Conservation (phyloP, 140 eudicot species). For the Anethum foeniculum region DNA sequence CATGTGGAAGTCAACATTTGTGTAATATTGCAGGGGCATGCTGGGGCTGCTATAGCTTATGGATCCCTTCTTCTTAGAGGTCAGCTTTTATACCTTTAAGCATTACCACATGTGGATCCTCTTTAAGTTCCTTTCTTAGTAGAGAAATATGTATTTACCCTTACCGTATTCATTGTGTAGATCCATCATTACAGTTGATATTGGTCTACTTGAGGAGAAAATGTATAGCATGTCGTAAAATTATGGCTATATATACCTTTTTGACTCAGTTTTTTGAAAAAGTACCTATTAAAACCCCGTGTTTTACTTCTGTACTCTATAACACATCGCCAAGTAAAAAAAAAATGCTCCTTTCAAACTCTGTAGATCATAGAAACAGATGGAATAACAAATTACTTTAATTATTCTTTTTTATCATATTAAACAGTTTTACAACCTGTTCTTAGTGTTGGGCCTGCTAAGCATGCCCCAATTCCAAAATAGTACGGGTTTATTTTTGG, state of each 20-base stretch:
- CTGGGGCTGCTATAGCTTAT: constrained; percentile 87
- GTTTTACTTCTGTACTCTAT: not conserved
- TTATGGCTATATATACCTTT: not conserved
- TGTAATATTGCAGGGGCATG: constrained; percentile 60
- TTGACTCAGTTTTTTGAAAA: not conserved
- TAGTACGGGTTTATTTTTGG: too few species aligned
- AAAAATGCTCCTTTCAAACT: not conserved
- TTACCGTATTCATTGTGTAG: not conserved
- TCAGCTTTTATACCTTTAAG: constrained; percentile 14
- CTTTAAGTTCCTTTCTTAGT: not conserved
- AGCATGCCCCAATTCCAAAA: too few species aligned
- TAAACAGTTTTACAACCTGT: not conserved
- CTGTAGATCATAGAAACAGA: not conserved
- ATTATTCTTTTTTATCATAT: not conserved
- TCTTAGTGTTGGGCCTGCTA: not conserved
- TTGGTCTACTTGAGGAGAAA: not conserved
- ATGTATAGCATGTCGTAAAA: not conserved
- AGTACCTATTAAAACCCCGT: not conserved
- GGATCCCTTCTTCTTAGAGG: constrained; percentile 91
- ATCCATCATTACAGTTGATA: not conserved
- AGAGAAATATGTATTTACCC: not conserved
- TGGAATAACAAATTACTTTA: not conserved
- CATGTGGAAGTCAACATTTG: not conserved
- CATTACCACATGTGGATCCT: constrained; percentile 6
- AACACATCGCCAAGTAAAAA: not conserved